These are phyloP conservation scores for Claviceps fusiformis DNA, from an alignment of 2,329 filamentous ascomycete genomes.

Conservation along the genomic window DNA sequence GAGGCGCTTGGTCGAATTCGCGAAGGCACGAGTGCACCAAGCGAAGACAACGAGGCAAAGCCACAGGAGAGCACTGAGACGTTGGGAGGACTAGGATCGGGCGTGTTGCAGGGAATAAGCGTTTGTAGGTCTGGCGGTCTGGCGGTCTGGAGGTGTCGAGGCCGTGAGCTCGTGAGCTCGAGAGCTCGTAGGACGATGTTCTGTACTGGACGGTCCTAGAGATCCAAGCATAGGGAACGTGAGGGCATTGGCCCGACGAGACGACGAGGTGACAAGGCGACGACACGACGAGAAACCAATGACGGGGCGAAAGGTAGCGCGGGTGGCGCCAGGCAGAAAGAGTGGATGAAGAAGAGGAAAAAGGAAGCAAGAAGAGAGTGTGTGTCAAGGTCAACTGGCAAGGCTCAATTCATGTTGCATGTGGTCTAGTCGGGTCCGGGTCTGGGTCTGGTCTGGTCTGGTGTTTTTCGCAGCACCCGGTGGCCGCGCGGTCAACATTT, in stretches of 20 bases:
- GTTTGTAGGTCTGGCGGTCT: too few relatives aligned
- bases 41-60: background rate
- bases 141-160: too few relatives aligned
- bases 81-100: background rate
- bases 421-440: too few relatives aligned
- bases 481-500: too few relatives aligned
- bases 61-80: background rate
- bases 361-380: background rate
- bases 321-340: background rate
- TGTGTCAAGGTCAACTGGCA: background rate
- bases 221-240: background rate
- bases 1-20: background rate
- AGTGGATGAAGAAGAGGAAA: background rate
- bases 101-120: background rate
- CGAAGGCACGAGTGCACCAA: background rate
- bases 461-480: slow-evolving; percentile 1
- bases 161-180: background rate
- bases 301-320: slow-evolving; percentile 1
- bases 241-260: slow-evolving; percentile 2
- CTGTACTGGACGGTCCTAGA: background rate
- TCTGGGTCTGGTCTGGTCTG: too few relatives aligned
- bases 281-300: too few relatives aligned
- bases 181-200: background rate
- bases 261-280: too few relatives aligned
- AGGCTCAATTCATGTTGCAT: too few relatives aligned